Conservation (phyloP, 2,329 filamentous ascomycete species). For the Hypoxylon sp. region DNA sequence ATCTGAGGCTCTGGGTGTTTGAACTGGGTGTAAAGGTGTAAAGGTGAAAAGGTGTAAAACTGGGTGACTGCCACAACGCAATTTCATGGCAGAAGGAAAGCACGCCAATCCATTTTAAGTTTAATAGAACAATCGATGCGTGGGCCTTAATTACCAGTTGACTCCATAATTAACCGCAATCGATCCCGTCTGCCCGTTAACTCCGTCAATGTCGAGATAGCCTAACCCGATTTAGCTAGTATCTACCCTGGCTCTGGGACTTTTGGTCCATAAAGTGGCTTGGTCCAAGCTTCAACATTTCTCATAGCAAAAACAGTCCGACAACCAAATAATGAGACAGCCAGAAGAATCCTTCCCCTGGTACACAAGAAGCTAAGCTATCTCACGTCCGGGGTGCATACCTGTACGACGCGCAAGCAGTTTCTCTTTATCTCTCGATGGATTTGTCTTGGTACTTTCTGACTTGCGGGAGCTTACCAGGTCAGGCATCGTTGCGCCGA, state of each 20-base stretch:
- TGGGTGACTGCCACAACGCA: conserved; percentile 36
- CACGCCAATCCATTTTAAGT: conserved; percentile 13
- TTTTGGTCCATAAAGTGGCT: not conserved
- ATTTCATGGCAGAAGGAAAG: conserved; percentile 30
- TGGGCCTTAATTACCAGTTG: not conserved
- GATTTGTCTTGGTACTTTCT: not conserved
- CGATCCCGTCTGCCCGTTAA: conserved; percentile 40
- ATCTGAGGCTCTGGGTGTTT: conserved; percentile 31
- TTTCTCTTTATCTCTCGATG: conserved; percentile 13
- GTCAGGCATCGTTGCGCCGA: conserved; percentile 19
- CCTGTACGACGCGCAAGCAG: conserved; percentile 12
- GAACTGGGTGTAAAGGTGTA: conserved; percentile 20
- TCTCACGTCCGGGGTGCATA: conserved; percentile 13
- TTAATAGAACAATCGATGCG: conserved; percentile 6
- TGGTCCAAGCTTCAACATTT: conserved; percentile 13
- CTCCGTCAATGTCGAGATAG: conserved; percentile 17
- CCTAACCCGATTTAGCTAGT: conserved; percentile 17
- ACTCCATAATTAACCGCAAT: conserved; percentile 43
- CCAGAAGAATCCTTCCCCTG: conserved; percentile 14
- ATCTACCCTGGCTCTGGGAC: conserved; percentile 13
- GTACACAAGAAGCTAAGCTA: conserved; percentile 22
- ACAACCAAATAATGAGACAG: conserved; percentile 12
- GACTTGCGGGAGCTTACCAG: conserved; percentile 14
- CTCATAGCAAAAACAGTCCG: conserved; percentile 6
- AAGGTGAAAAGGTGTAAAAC: too few species aligned